phyloP scores from a whole-genome alignment of 805 yeast species.

The Monosporozyma aerobia region DNA sequence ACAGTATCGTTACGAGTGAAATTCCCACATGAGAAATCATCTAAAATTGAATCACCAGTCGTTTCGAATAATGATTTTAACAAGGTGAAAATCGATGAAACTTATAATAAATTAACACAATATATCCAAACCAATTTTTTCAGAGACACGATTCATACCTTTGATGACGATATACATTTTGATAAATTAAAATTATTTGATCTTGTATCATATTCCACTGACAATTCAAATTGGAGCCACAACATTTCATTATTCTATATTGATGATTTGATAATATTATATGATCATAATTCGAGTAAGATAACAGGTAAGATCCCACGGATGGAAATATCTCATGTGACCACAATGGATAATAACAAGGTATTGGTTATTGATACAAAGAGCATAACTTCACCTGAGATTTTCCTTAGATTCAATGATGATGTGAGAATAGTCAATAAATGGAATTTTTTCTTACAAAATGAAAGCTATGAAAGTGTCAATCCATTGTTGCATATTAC shows the following conservation, averaged over 20 bases:
- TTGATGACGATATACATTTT: background rate
- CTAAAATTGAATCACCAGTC: background rate
- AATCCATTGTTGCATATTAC: slow-evolving; percentile 36
- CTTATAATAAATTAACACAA: background rate
- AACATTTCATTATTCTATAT: slow-evolving; percentile 12
- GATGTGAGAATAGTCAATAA: slow-evolving; percentile 29
- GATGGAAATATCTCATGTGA: slow-evolving; percentile 29
- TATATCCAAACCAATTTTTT: background rate
- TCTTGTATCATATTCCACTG: slow-evolving; percentile 32
- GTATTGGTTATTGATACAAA: slow-evolving; percentile 32
- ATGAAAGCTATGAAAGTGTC: slow-evolving; percentile 5
- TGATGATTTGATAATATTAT: slow-evolving; percentile 11
- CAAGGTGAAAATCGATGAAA: background rate
- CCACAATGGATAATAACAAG: slow-evolving; percentile 16
- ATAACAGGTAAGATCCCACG: slow-evolving; percentile 37
- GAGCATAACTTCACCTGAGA: slow-evolving; percentile 37
- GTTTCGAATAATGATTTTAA: background rate
- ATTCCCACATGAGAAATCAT: background rate
- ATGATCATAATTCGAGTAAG: slow-evolving; percentile 13
- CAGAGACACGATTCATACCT: too few relatives aligned
- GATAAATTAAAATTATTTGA: slow-evolving; percentile 31
- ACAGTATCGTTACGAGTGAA: background rate
- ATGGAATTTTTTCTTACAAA: slow-evolving; percentile 33
- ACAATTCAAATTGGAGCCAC: slow-evolving; percentile 36
- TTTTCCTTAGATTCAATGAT: slow-evolving; percentile 27